Evolutionary conservation across 1,284 basidiomycete genomes (phyloP), one percentile per base, ranked within the genome.

Genomic region (Moesziomyces globuligerus): DNA sequence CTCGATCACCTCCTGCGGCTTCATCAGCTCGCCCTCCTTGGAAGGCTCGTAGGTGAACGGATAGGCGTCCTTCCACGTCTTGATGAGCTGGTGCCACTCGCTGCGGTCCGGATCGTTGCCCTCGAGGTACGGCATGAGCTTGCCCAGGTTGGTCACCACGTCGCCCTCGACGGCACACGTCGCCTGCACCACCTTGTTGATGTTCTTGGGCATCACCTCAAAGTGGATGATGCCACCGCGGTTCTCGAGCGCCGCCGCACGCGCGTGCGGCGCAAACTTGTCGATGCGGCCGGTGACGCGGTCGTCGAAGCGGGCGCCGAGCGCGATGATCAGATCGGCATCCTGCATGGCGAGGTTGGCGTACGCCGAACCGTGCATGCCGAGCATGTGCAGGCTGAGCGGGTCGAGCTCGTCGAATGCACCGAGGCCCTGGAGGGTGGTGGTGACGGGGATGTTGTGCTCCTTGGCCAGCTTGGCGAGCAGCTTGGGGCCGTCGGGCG

Each of bases 161-260:
- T 98, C 95, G 49, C 95, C 95, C 48, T 97, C 88, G 75, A 98
- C 87, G 49, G 96, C 92, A 65, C 97, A 91, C 46, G 91, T 90
- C 24, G 96, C 94, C 75, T 98, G 90, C 50, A 98, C 89, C 65
- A 98, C 94, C 85, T 98, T 98, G 88, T 98, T 98, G 85, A 98
- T 89, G 86, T 98, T 98, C 87, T 98, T 98, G 47, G 95, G 93
- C 86, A 90, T 90, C 75, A 98, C 94, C 86, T 98, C 96, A 81
- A 98, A 98, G 85, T 98, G 95, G 79, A 98, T 94, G 85, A 98
- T 97, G 52, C 95, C 96, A 25, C 96, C 95, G 2, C 89, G 88
- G 48, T 93, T 92, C 79, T 91, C 87, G 3, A 87, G 85, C 4
- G 95, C 94, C 13, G 95, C 95, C 17, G 90, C 91, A 49, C 88